phyloP scores from a whole-genome alignment of 2,329 filamentous ascomycete species.

The Pyricularia sp. region DNA sequence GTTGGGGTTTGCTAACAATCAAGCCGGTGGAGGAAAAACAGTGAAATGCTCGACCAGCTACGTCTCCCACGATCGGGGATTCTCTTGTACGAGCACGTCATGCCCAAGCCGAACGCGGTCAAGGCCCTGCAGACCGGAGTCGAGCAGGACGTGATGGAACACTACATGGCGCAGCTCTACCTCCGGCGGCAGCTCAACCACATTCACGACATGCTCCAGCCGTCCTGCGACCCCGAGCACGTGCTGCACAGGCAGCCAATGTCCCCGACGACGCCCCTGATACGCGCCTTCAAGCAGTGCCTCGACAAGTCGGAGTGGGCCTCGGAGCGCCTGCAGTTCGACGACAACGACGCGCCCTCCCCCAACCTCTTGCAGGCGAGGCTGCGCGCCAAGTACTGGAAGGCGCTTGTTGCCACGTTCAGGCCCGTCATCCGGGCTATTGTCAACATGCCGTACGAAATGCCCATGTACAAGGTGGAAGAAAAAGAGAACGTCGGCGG shows the following conservation, averaged over 20 bases:
- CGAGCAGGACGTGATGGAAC: constrained; percentile 39
- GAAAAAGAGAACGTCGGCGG: too few species aligned
- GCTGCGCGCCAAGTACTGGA: too few species aligned
- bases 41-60: constrained; percentile 87
- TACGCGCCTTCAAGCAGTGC: neutral
- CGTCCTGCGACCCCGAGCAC: neutral
- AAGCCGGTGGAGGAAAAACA: neutral
- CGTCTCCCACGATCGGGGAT: constrained; percentile 53
- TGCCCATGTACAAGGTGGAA: too few species aligned
- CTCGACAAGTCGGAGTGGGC: neutral
- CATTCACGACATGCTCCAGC: constrained; percentile 48
- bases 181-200: constrained; percentile 55
- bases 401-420: too few species aligned
- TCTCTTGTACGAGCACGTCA: constrained; percentile 50
- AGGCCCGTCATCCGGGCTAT: too few species aligned
- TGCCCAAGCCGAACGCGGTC: constrained; percentile 55
- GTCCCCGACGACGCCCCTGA: too few species aligned
- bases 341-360: too few species aligned
- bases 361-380: too few species aligned
- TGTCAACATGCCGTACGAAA: too few species aligned
- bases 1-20: neutral
- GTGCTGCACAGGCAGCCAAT: neutral
- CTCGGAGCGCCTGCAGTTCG: too few species aligned
- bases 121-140: constrained; percentile 34
- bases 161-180: constrained; percentile 55